Conservation (phyloP, 495 filamentous ascomycete genomes). For the Hypoxylon intermedium region DNA sequence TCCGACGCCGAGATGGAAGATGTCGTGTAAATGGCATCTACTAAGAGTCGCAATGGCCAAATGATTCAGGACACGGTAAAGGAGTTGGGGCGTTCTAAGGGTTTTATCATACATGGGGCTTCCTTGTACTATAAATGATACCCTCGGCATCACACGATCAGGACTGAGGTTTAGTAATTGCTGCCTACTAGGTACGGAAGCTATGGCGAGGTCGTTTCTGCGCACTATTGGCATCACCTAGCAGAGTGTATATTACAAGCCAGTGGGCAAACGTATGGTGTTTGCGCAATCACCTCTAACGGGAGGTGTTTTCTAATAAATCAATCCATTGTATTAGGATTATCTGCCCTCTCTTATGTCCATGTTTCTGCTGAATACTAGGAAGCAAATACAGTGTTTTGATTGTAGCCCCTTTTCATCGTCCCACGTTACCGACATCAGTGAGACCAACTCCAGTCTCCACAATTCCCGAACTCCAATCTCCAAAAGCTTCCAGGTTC, state of each 20-base stretch:
- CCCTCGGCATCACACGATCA: slow-evolving; percentile 31
- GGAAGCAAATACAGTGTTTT: no score
- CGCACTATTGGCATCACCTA: no score
- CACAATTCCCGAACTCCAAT: slow-evolving; percentile 7
- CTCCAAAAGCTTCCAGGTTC: not conserved
- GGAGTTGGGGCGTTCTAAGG: slow-evolving; percentile 29
- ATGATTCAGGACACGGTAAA: slow-evolving; percentile 6
- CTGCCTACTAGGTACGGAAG: not conserved
- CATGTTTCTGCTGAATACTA: no score
- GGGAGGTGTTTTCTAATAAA: no score
- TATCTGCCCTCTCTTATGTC: no score
- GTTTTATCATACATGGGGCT: slow-evolving; percentile 6
- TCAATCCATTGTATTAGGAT: no score
- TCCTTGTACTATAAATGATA: slow-evolving; percentile 36
- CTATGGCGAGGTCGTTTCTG: slow-evolving; percentile 1
- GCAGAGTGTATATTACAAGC: no score
- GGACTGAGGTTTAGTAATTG: slow-evolving; percentile 25
- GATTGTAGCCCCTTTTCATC: no score
- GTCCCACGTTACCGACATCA: no score
- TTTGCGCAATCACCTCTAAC: no score
- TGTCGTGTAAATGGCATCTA: slow-evolving; percentile 48
- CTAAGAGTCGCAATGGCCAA: not conserved
- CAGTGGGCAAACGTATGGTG: no score
- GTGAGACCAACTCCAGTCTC: no score
- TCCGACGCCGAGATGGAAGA: slow-evolving; percentile 78